Evolutionary conservation across 192 early-diverging fungal genomes (phyloP), one percentile per base, ranked within the genome.

Genomic region (Pilobolus umbonatus): DNA sequence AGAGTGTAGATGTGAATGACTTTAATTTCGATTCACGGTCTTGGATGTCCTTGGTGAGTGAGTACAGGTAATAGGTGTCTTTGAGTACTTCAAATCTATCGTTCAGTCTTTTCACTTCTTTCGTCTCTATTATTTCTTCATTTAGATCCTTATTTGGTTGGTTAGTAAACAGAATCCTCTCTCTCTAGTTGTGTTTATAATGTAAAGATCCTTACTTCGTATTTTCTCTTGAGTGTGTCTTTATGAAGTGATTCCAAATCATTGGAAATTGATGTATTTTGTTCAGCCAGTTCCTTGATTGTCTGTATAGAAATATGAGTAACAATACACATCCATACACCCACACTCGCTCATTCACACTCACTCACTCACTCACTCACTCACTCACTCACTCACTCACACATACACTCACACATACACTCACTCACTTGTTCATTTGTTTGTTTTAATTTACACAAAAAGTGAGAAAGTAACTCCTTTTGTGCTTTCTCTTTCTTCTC

Each of bases 11-110:
- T 11, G 80, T 67, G 56, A 91, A 87, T 8, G 77, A 22, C 8
- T 7, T 1, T 19, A 17, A 34, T 22, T 19, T 64, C 60, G 15
- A 51, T 51, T 35, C 25, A 59, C 35, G 25, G 54, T 31, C 75
- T 75, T 61, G 79, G 75, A 42, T 40, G 43, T 68, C 36, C 61
- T 66, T 15, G 85, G 77, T 52, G 76, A 68, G 30, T 75, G 74
- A 71, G n/a, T n/a, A n/a, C n/a, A n/a, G n/a, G n/a, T 88, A 89
- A 74, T 95, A 95, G 54, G 73, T 79, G 17, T 81, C 57, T 57
- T 88, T 82, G 5, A 95, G 63, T 49, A 92, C 90, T 34, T 75
- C 67, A 58, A 88, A 84, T 56, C 89, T 86, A 17, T 75, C 71
- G 3, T 78, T 68, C 2, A 88, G 78, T 1, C 82, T 76, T 28